Evolutionary conservation across 176 grass and related monocot species (phyloP).

Genomic region (Triticum timopheevii): DNA sequence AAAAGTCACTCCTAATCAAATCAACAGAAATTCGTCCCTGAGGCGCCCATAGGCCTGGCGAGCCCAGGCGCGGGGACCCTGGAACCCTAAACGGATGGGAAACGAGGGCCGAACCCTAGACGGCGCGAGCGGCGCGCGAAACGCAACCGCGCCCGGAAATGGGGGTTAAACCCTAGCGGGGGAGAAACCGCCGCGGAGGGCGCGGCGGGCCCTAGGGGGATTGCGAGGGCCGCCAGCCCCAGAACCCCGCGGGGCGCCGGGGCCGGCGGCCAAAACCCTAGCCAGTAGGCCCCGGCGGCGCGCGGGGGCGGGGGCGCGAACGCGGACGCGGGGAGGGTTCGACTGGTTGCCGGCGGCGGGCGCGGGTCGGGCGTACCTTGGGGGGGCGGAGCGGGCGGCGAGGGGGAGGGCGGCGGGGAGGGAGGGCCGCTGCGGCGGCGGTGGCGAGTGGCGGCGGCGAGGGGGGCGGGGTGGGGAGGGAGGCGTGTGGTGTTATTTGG

Average conservation of each 20-base stretch:
- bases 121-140: neutral
- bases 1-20: neutral
- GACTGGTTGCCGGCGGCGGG: neutral
- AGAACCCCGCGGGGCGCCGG: neutral
- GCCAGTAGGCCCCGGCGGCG: neutral
- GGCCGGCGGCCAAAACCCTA: constrained; percentile 36
- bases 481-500: constrained; percentile 17
- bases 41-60: neutral
- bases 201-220: neutral
- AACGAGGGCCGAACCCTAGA: neutral
- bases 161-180: constrained; percentile 30
- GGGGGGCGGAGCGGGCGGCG: neutral
- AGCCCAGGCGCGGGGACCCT: neutral
- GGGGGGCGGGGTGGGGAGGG: neutral
- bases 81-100: neutral
- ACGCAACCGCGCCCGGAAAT: constrained; percentile 3
- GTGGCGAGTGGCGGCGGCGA: constrained; percentile 9
- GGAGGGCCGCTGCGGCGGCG: neutral
- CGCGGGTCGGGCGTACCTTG: constrained; percentile 18
- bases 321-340: neutral
- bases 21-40: neutral
- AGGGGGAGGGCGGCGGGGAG: neutral
- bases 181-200: neutral
- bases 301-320: neutral
- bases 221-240: neutral